Evolutionary conservation across 208 protist genomes (phyloP), one percentile per base, ranked within the genome.

Genomic region (Trypanosoma brucei): DNA sequence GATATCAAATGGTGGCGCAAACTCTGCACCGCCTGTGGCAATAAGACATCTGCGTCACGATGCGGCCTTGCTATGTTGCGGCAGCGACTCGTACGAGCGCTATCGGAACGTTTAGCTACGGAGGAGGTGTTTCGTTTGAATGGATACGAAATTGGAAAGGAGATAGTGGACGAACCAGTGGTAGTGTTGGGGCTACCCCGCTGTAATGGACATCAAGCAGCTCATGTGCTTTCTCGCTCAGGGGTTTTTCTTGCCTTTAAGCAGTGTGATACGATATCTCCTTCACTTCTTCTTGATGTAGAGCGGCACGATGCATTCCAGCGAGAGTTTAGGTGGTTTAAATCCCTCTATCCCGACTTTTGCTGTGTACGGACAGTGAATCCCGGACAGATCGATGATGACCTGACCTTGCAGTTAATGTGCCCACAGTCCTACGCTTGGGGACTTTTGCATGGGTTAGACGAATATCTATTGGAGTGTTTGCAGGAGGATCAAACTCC

Each of bases 361-460:
- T 36, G 78, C 14, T 93, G 83, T 61, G 84, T 89, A 33, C 75
- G 86, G 22, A 68, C 80, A 39, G 79, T 76, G 22, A 65, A 75
- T 51, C 70, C 59, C 13, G 77, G 76, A 65, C 83, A 88, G 62
- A 72, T 93, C 39, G 90, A 96, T 65, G 86, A 96, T 61, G 90
- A 96, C 70, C 64, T 96, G 11, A 83, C 76, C 1, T 53, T 96
- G 48, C 86, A 96, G 36, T 81, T 93, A 39, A 84, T 92, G 81
- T 90, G 78, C 35, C 90, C 90, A 39, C 81, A 90, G 70, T 93
- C 83, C 6, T 84, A 85, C 67, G 83, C 90, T 34, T 96, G 86
- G 87, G 90, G 90, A 4, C 66, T 96, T 33, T 76, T 96, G 33
- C 85, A 92, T 62, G 90, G 90, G n/a, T 66, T 96, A 53, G 90